A percentile compares a stretch with the other conserved stretches of the same genome.
phyloP scores from a whole-genome alignment of 2,329 filamentous ascomycete species.

The Didymella lethalis region DNA sequence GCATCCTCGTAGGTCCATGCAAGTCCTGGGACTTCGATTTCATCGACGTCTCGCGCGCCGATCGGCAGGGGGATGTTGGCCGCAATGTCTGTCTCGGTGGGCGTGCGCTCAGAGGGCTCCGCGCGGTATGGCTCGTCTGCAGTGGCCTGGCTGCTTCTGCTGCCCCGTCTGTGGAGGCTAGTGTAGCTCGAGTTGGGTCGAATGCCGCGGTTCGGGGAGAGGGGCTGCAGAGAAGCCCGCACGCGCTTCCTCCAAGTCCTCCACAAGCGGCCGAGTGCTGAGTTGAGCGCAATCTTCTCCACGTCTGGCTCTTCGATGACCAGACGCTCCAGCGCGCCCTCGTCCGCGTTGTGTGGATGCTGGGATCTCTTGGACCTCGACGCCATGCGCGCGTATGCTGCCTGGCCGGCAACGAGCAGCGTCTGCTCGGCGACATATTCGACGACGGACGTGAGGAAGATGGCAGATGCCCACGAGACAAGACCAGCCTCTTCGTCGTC shows the following conservation, averaged over 20 bases:
- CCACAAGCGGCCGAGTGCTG: slow-evolving; percentile 89
- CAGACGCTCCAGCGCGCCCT: slow-evolving; percentile 69
- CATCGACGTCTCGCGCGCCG: slow-evolving; percentile 72
- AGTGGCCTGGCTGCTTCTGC: slow-evolving; percentile 44
- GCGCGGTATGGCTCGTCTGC: slow-evolving; percentile 33
- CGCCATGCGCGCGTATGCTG: slow-evolving; percentile 71
- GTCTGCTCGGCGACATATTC: slow-evolving; percentile 95
- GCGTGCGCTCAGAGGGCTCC: slow-evolving; percentile 52
- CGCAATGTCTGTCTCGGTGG: slow-evolving; percentile 58
- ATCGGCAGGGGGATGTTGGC: slow-evolving; percentile 74
- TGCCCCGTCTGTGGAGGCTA: slow-evolving; percentile 41
- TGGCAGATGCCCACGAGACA: slow-evolving; percentile 90
- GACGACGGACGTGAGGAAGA: slow-evolving; percentile 93
- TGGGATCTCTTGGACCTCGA: slow-evolving; percentile 52
- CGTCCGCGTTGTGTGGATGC: slow-evolving; percentile 57
- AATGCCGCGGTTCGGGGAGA: slow-evolving; percentile 39
- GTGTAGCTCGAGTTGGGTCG: slow-evolving; percentile 40
- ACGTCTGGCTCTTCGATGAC: slow-evolving; percentile 91
- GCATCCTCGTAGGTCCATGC: slow-evolving; percentile 68
- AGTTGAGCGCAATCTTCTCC: slow-evolving; percentile 89
- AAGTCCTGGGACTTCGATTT: slow-evolving; percentile 81
- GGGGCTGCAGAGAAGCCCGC: slow-evolving; percentile 53
- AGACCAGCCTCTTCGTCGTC: slow-evolving; percentile 52
- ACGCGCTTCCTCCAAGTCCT: slow-evolving; percentile 92
- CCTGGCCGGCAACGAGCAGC: slow-evolving; percentile 84